Evolutionary conservation across 2,329 filamentous ascomycete genomes (phyloP).

Genomic region (Graphiopsis chlorocephala): DNA sequence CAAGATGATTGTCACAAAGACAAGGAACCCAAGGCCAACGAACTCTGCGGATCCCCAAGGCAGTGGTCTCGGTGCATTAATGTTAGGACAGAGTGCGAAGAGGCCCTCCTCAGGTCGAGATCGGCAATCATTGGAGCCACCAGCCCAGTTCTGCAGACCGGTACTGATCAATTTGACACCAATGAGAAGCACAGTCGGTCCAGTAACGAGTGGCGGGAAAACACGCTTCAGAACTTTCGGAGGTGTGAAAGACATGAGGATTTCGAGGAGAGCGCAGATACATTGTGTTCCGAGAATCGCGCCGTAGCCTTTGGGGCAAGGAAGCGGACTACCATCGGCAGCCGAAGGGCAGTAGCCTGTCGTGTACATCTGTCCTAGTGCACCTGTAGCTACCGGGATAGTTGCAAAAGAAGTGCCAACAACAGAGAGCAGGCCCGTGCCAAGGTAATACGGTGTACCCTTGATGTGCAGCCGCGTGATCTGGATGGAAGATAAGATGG

Average conservation of each 20-base stretch:
- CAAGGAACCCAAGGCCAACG: slow-evolving; percentile 74
- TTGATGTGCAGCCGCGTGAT: slow-evolving; percentile 74
- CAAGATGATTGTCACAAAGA: slow-evolving; percentile 75
- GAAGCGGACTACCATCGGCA: slow-evolving; percentile 62
- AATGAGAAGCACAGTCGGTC: slow-evolving; percentile 67
- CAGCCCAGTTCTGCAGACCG: slow-evolving; percentile 76
- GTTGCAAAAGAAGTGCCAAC: slow-evolving; percentile 76
- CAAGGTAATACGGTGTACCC: slow-evolving; percentile 69
- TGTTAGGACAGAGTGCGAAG: slow-evolving; percentile 64
- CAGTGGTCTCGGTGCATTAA: slow-evolving; percentile 66
- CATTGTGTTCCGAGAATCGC: slow-evolving; percentile 65
- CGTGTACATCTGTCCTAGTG: slow-evolving; percentile 72
- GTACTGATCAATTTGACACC: slow-evolving; percentile 69
- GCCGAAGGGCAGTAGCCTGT: slow-evolving; percentile 65
- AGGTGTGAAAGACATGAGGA: slow-evolving; percentile 71
- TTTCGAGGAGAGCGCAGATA: slow-evolving; percentile 58
- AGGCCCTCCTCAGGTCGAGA: slow-evolving; percentile 48
- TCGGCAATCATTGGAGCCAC: slow-evolving; percentile 62
- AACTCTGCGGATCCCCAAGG: slow-evolving; percentile 77
- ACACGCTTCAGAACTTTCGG: slow-evolving; percentile 66
- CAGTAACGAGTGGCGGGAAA: slow-evolving; percentile 75
- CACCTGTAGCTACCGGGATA: slow-evolving; percentile 70
- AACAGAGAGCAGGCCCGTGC: slow-evolving; percentile 77
- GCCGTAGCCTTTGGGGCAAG: slow-evolving; percentile 75
- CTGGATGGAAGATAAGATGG: slow-evolving; percentile 70